Conservation (phyloP, 495 filamentous ascomycete species). For the Penicillium canariense region DNA sequence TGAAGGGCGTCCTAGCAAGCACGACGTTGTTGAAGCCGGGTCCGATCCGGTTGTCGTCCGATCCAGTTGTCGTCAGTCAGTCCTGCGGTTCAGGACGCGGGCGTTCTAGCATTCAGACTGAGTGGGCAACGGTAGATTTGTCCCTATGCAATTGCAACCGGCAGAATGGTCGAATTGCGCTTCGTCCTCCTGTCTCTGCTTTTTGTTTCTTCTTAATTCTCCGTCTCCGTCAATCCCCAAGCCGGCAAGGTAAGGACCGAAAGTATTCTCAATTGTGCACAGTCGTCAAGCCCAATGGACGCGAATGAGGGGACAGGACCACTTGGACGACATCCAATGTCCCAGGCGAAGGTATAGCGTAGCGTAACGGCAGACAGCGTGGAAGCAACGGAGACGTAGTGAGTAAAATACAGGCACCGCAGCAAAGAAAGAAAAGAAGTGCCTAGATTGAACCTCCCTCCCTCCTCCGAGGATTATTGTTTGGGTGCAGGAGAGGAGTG, state of each 20-base stretch:
- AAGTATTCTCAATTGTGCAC: not conserved
- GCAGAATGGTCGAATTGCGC: not conserved
- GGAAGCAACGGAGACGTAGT: conserved; percentile 10
- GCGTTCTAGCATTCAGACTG: not conserved
- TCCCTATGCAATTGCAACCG: not conserved
- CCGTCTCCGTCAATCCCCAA: not conserved
- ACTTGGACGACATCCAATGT: conserved; percentile 29
- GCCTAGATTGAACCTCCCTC: conserved; percentile 29
- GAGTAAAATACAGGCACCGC: conserved; percentile 12
- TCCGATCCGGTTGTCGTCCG: conserved; percentile 1
- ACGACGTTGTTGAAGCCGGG: not conserved
- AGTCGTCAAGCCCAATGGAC: conserved; percentile 14
- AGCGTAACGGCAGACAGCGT: conserved; percentile 18
- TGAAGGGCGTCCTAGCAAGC: not conserved
- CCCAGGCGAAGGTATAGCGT: conserved; percentile 11
- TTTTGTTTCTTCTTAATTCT: not conserved
- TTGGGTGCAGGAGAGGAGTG: conserved; percentile 23
- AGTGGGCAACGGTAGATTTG: not conserved
- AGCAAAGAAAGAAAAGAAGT: conserved; percentile 20
- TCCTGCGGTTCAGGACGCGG: not conserved
- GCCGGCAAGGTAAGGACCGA: conserved; percentile 16
- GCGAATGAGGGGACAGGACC: conserved; percentile 30
- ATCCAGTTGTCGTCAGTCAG: not conserved
- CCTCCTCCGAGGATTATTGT: conserved; percentile 21
- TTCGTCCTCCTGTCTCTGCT: not conserved